These are phyloP conservation scores for Nicotiana obtusifolia DNA, from an alignment of 257 asterid genomes.

Conservation along the genomic window DNA sequence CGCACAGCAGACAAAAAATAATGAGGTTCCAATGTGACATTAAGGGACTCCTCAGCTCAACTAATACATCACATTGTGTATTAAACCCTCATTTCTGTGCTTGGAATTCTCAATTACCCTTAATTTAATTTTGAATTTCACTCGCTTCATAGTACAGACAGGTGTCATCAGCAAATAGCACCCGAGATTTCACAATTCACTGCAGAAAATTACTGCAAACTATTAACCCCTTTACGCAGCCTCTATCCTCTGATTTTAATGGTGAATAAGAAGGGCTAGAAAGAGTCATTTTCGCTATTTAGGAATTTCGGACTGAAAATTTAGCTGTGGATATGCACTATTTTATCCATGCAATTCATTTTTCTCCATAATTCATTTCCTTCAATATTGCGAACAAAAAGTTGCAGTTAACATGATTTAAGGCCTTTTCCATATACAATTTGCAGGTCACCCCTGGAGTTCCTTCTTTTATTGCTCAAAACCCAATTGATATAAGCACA, in stretches of 20 bases:
- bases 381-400: not conserved
- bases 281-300: not conserved
- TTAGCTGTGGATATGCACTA: not conserved
- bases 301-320: not conserved
- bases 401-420: not conserved
- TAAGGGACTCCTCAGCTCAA: not conserved
- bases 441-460: not conserved
- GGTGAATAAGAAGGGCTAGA: not conserved
- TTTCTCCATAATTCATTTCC: not conserved
- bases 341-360: not conserved
- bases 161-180: not conserved
- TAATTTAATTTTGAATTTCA: not conserved
- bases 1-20: not conserved
- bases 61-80: not conserved
- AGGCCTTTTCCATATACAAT: not conserved
- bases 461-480: not conserved
- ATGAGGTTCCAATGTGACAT: not conserved
- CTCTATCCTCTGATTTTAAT: not conserved
- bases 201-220: not conserved
- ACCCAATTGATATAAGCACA: not conserved
- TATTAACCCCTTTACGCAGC: not conserved
- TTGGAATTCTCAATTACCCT: not conserved
- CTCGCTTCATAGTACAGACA: not conserved
- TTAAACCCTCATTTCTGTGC: not conserved
- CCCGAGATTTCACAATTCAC: not conserved